These are phyloP conservation scores for Escallonia herrerae DNA, from an alignment of 129 eudicot genomes.

Conservation along the genomic window DNA sequence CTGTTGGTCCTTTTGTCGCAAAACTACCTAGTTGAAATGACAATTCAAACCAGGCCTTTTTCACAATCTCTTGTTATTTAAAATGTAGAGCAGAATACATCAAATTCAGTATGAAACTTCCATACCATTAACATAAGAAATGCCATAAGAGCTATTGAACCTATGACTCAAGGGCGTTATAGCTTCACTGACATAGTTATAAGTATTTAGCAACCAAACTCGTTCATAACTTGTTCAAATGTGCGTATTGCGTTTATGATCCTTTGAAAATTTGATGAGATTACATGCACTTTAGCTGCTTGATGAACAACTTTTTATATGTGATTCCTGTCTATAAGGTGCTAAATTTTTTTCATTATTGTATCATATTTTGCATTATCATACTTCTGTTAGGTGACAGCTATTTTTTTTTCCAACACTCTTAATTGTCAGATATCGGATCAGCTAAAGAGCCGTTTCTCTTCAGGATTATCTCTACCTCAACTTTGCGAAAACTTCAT, in stretches of 20 bases:
- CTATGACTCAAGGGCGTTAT: background rate
- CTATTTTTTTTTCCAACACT: background rate
- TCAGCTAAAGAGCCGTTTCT: slow-evolving; percentile 84
- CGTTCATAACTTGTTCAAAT: background rate
- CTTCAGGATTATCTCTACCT: slow-evolving; percentile 73
- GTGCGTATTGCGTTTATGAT: background rate
- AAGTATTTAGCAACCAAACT: too few species aligned
- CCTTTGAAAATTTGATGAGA: background rate
- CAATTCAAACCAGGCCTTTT: too few species aligned
- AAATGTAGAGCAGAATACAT: too few species aligned
- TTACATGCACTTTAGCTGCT: background rate
- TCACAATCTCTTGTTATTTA: too few species aligned
- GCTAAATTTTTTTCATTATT: background rate
- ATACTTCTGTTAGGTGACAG: slow-evolving; percentile 1
- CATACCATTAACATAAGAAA: too few species aligned
- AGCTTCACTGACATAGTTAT: background rate
- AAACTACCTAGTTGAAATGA: too few species aligned
- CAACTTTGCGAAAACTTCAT: slow-evolving; percentile 81
- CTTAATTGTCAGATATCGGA: slow-evolving; percentile 63
- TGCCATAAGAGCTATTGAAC: background rate
- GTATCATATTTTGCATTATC: background rate
- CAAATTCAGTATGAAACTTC: too few species aligned
- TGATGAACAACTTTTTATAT: background rate
- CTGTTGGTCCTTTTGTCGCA: too few species aligned
- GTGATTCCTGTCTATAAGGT: slow-evolving; percentile 4